These are phyloP conservation scores for Hericium erinaceus DNA, from an alignment of 768 basidiomycete genomes.

Conservation along the genomic window DNA sequence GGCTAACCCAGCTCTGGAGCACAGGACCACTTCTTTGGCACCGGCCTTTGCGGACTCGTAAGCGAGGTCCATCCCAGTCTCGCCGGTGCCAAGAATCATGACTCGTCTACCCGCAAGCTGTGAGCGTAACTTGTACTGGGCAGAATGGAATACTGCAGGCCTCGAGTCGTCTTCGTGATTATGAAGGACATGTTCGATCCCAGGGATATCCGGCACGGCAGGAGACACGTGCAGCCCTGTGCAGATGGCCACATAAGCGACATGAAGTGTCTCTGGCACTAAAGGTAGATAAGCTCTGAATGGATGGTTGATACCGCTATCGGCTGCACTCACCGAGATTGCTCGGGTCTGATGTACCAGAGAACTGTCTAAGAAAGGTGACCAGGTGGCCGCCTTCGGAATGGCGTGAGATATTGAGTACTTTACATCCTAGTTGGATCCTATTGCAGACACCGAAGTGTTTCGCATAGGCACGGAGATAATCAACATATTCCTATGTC, in stretches of 20 bases:
- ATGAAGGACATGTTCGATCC: constrained; percentile 31
- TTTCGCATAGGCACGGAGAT: constrained; percentile 36
- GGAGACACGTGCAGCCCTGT: constrained; percentile 51
- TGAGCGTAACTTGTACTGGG: constrained; percentile 37
- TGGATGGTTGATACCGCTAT: no score
- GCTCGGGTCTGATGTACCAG: no score
- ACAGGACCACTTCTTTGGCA: constrained; percentile 42
- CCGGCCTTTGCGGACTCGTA: constrained; percentile 41
- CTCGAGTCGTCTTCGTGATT: constrained; percentile 1
- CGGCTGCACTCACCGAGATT: no score
- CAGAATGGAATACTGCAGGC: constrained; percentile 37
- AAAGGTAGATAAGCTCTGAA: neutral
- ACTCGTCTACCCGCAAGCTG: constrained; percentile 38
- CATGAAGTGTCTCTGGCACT: constrained; percentile 26
- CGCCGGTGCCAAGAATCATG: constrained; percentile 50
- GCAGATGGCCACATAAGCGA: constrained; percentile 38
- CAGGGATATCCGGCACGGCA: constrained; percentile 39
- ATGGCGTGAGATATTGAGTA: constrained; percentile 28
- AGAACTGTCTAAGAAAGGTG: constrained; percentile 17
- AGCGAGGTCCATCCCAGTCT: constrained; percentile 55
- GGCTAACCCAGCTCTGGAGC: constrained; percentile 38
- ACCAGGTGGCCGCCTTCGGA: constrained; percentile 28
- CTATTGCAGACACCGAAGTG: constrained; percentile 31
- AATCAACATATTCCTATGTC: constrained; percentile 37
- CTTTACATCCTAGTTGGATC: constrained; percentile 30